Base-by-base conservation (phyloP, 1,284 basidiomycete species). In the Leccinum pachyderme region DNA sequence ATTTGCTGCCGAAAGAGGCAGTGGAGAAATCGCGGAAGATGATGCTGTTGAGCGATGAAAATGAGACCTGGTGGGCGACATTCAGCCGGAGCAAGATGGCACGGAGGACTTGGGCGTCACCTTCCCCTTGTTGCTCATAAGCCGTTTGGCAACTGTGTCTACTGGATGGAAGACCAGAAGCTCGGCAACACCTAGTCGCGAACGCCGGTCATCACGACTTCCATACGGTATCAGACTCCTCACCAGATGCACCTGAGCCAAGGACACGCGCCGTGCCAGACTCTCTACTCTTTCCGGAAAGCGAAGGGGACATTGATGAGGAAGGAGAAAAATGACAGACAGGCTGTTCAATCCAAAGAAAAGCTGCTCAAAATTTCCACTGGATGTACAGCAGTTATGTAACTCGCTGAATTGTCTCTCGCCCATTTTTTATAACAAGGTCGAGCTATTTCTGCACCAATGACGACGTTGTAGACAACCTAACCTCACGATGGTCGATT, bases 51-150 rank as follows among this genome's bases (percentile, higher is more conserved):
- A 95, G 73, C 18, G 80, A 80, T 41, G 79, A 73, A 44, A 81
- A 62, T 32, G 87, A 82, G 61, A 91, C 86, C 83, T 92, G 53
- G 22, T 13, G n/a, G n/a, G 11, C 8, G 5, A 49, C 31, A 24
- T 47, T 45, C 4, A 47, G 50, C 1, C 8, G 35, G 27, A 41
- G 27, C 51, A 24, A 51, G 32, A 32, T 13, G 24, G 29, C 4
- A 45, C 3, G 31, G 46, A 33, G 18, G 53, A 47, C 13, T 24
- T n/a, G 29, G 7, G 18, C 56, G 69, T 46, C 54, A 86, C 91
- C 78, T 88, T 88, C 59, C 79, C 78, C 78, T 94, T 94, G 84
- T 98, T 98, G 72, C 93, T 95, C 96, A 98, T 98, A 59, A 99
- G 75, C 43, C 96, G 87, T 76, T 99, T 99, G 22, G 96, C 94